Conservation (phyloP, 345 rosid genomes). For the Reutealis trisperma region DNA sequence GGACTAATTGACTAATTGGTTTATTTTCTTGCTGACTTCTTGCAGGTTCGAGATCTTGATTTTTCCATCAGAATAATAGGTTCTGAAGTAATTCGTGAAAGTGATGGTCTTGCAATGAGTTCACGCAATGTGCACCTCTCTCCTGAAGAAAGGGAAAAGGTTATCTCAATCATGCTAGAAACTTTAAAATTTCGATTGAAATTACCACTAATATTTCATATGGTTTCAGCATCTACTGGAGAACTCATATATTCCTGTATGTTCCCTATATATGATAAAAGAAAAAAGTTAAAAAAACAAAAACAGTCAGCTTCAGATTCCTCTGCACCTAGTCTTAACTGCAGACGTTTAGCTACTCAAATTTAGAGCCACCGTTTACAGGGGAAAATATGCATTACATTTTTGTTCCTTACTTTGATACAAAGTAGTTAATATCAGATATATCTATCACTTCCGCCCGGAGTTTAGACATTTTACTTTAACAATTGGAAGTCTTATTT, state of each 20-base stretch:
- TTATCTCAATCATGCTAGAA: constrained; percentile 13
- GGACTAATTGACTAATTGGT: neutral
- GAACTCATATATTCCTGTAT: neutral
- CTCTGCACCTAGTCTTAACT: neutral
- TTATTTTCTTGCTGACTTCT: neutral
- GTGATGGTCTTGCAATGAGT: constrained; percentile 85
- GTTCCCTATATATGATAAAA: neutral
- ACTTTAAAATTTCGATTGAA: constrained; percentile 1
- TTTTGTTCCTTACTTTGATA: neutral
- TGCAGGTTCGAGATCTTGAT: constrained; percentile 85
- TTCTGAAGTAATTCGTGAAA: constrained; percentile 65
- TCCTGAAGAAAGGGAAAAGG: constrained; percentile 66
- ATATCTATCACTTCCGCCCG: neutral
- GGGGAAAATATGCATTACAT: neutral
- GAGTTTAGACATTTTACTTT: neutral
- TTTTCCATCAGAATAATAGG: constrained; percentile 70
- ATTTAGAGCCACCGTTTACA: neutral
- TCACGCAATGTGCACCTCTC: constrained; percentile 84
- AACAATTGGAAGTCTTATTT: neutral
- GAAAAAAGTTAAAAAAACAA: neutral
- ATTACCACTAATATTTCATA: neutral
- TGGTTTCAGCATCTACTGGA: neutral
- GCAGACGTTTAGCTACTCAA: neutral
- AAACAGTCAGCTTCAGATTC: neutral
- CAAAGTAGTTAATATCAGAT: neutral